Percentiles rank a stretch among this genome's conserved stretches.
These are phyloP conservation scores for Xylariaceae sp. DNA, from an alignment of 2,329 filamentous ascomycete genomes.

Conservation along the genomic window DNA sequence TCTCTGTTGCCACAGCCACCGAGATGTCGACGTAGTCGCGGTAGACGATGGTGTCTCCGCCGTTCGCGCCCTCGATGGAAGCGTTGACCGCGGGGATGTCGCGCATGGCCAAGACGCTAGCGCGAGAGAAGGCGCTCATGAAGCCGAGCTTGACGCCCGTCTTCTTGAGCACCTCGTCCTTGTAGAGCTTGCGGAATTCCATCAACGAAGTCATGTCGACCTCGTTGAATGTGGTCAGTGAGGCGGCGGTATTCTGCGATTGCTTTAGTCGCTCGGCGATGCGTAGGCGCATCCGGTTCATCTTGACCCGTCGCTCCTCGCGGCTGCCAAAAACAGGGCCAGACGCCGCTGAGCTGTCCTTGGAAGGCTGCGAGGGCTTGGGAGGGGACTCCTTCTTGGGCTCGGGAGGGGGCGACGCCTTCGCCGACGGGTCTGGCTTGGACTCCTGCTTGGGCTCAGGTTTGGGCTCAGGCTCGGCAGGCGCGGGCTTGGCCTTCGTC, in stretches of 20 bases:
- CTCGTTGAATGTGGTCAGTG: constrained; percentile 97
- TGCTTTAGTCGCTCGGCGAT: constrained; percentile 98
- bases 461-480: constrained; percentile 32
- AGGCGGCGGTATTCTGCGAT: constrained; percentile 96
- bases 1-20: constrained; percentile 94
- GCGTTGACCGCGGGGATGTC: constrained; percentile 94
- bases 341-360: constrained; percentile 35
- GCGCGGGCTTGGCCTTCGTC: constrained; percentile 37
- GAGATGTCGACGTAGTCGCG: constrained; percentile 97
- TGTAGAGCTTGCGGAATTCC: constrained; percentile 96
- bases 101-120: constrained; percentile 85
- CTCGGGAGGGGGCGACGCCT: constrained; percentile 31
- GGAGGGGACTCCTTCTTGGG: constrained; percentile 34
- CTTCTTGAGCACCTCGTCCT: constrained; percentile 93
- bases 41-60: constrained; percentile 97
- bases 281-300: constrained; percentile 98
- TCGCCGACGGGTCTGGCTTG: constrained; percentile 36
- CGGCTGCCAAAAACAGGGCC: constrained; percentile 59
- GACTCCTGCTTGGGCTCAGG: constrained; percentile 34
- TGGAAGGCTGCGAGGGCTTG: constrained; percentile 35
- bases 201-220: constrained; percentile 98
- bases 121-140: constrained; percentile 95
- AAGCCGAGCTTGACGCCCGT: constrained; percentile 98
- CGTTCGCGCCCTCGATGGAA: constrained; percentile 91
- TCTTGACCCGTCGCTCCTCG: constrained; percentile 92